Evolutionary conservation across 2,329 filamentous ascomycete genomes (phyloP), one percentile per base, ranked within the genome.

Genomic region (Xylariomycetidae sp.): DNA sequence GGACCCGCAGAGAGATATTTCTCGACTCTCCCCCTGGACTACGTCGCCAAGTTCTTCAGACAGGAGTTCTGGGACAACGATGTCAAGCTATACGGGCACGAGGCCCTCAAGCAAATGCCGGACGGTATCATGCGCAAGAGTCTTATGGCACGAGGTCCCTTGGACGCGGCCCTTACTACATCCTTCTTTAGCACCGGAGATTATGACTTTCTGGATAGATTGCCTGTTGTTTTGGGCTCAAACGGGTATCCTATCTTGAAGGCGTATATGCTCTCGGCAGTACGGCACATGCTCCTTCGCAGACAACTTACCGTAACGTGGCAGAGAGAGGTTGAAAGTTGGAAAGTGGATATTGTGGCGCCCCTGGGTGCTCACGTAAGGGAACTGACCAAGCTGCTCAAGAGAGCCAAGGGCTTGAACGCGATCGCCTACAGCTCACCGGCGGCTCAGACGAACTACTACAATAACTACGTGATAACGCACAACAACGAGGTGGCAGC

Each of bases 31-130:
- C 34, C 45, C 9, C 17, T 55, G 5, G 40, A 46, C 1, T 43
- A 35, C 22, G 28, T 48, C 8, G 40, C 31, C 18, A 46, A 41
- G 30, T 41, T 53, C n/a, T 57, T 57, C 35, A 40, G 17, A 3
- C 31, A 53, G 33, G 13, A 27, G 2, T 57, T 53, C 27, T 57
- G 53, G 54, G 30, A 41, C 4, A 18, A 22, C 4, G 44, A 49
- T 2, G 41, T 45, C 18, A n/a, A 6, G 4, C 18, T 10, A 2
- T 51, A 38, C 25, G 50, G 51, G 6, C 28, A 22, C 26, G 35
- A 35, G 2, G 40, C 44, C 5, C 14, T 54, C 10, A 46, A 42
- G 32, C 26, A 45, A 27, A 10, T 33, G 12, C 28, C 41, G 3
- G 30, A n/a, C n/a, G n/a, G n/a, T n/a, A n/a, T n/a, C n/a, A n/a